A percentile compares a stretch with the other conserved stretches of the same genome.
Conservation (phyloP, 2,329 filamentous ascomycete species). For the Purpureocillium takamizusanense region DNA sequence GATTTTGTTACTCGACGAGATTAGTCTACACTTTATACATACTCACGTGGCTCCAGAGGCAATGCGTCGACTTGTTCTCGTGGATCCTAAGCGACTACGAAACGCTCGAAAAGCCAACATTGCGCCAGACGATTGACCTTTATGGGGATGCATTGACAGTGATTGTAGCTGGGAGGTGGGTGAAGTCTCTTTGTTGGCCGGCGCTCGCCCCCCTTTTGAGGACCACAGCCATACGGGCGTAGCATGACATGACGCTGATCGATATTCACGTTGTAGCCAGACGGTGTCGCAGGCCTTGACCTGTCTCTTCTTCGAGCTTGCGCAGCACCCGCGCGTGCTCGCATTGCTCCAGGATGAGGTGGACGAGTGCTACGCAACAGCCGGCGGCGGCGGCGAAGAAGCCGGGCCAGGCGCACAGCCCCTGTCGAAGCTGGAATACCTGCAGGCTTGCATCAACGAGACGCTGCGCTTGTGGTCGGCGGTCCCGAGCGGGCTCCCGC, state of each 20-base stretch:
- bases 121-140: conserved; percentile 14
- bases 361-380: conserved; percentile 8
- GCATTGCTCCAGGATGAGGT: conserved; percentile 27
- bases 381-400: too few species aligned
- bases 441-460: conserved; percentile 31
- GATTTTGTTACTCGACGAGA: too few species aligned
- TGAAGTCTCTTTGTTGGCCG: too few species aligned
- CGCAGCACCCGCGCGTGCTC: conserved; percentile 11
- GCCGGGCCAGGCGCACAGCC: conserved; percentile 6
- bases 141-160: conserved; percentile 19
- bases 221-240: too few species aligned
- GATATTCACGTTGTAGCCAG: conserved; percentile 17
- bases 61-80: conserved; percentile 17
- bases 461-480: conserved; percentile 26
- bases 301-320: conserved; percentile 24
- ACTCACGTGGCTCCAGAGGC: conserved; percentile 11
- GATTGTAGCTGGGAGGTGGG: conserved; percentile 23
- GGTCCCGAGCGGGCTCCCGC: conserved; percentile 22
- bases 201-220: too few species aligned
- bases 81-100: conserved; percentile 20
- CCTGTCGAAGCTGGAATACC: conserved; percentile 15
- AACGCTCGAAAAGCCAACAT: conserved; percentile 3
- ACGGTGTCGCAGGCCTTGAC: conserved; percentile 25
- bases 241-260: neutral
- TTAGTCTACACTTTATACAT: too few species aligned